phyloP scores from a whole-genome alignment of 1,284 basidiomycete genomes.

The Tausonia pullulans region DNA sequence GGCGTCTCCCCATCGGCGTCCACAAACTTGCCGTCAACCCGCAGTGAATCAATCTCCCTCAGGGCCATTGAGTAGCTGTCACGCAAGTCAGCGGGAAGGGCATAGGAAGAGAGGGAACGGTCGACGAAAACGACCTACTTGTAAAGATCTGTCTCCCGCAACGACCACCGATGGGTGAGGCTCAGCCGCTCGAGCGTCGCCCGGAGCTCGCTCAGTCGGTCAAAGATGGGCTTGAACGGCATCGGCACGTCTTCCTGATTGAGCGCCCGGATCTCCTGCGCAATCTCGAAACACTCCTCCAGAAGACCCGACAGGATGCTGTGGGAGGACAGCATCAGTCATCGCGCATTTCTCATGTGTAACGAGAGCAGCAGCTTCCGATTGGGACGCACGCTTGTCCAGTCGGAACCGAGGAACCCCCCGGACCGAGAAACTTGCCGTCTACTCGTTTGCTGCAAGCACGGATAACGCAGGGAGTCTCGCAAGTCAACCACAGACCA shows the following conservation, averaged over 20 bases:
- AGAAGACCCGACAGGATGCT: slow-evolving; percentile 56
- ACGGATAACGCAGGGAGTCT: neutral
- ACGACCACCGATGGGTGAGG: slow-evolving; percentile 91
- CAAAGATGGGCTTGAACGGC: slow-evolving; percentile 87
- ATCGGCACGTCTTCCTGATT: slow-evolving; percentile 81
- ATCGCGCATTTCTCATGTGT: no score
- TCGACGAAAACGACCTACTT: slow-evolving; percentile 40
- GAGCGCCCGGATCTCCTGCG: slow-evolving; percentile 92
- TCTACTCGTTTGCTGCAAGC: slow-evolving; percentile 67
- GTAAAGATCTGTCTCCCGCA: slow-evolving; percentile 91
- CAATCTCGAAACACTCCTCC: slow-evolving; percentile 94
- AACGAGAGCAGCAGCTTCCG: no score
- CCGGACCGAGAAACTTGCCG: slow-evolving; percentile 89
- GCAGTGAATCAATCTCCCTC: slow-evolving; percentile 93
- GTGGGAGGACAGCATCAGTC: neutral
- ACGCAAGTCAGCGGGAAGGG: slow-evolving; percentile 18
- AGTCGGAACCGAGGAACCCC: slow-evolving; percentile 70
- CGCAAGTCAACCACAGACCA: neutral
- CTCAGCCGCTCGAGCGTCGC: slow-evolving; percentile 78
- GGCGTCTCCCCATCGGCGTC: slow-evolving; percentile 87
- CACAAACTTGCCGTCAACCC: slow-evolving; percentile 93
- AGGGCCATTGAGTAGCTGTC: slow-evolving; percentile 74
- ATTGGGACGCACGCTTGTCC: slow-evolving; percentile 53
- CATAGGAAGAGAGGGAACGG: neutral
- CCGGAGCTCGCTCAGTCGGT: slow-evolving; percentile 76